phyloP scores from a whole-genome alignment of 2,329 filamentous ascomycete genomes.

The Colletotrichum cordylinicola region DNA sequence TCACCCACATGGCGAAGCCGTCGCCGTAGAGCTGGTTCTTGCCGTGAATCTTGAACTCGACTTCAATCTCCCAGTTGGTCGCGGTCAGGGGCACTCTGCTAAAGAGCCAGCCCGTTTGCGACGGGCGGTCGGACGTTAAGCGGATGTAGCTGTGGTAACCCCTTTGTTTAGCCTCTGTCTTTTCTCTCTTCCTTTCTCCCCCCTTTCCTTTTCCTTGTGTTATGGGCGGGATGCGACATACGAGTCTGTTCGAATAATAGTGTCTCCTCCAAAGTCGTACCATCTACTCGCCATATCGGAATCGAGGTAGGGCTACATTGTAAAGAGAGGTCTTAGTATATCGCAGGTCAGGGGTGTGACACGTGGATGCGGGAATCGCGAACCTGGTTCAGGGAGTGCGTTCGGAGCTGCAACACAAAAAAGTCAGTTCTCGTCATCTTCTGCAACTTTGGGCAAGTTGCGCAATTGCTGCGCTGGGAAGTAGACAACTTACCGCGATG shows the following conservation, averaged over 20 bases:
- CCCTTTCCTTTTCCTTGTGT: not conserved
- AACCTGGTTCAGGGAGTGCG: constrained; percentile 82
- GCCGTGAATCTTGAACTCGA: constrained; percentile 94
- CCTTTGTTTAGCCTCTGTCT: constrained; percentile 24
- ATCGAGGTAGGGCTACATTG: constrained; percentile 86
- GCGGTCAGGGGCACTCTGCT: constrained; percentile 93
- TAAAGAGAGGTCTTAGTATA: constrained; percentile 21
- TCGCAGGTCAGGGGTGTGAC: not conserved
- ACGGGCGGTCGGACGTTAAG: constrained; percentile 87
- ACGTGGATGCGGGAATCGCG: not conserved
- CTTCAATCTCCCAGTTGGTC: constrained; percentile 97
- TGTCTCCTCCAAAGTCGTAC: constrained; percentile 98
- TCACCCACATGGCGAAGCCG: constrained; percentile 97
- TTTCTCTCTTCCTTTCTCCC: not conserved
- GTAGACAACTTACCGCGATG: constrained; percentile 48
- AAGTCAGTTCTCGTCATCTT: constrained; percentile 13
- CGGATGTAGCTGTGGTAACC: constrained; percentile 76
- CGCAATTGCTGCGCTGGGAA: not conserved
- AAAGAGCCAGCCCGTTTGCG: constrained; percentile 92
- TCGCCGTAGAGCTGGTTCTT: constrained; percentile 91
- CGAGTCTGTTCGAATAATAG: constrained; percentile 78
- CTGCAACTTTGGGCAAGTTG: not conserved
- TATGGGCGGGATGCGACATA: constrained; percentile 43
- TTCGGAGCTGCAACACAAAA: constrained; percentile 69
- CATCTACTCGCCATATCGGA: constrained; percentile 98